Conservation (phyloP, 1,284 basidiomycete species). For the Austropuccinia psidii region DNA sequence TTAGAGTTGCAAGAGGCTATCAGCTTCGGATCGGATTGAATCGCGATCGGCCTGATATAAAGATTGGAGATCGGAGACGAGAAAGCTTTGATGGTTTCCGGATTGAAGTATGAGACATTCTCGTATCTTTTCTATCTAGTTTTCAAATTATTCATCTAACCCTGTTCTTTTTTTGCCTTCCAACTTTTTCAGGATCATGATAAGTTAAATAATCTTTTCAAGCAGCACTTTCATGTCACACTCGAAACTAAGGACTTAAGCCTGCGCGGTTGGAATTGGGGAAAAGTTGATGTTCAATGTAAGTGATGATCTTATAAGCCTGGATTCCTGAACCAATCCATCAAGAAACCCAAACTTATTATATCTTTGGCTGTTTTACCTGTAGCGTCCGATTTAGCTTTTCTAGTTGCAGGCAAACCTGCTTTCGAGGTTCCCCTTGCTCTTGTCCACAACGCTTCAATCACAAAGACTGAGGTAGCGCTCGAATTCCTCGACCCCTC, state of each 20-base stretch:
- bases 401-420: constrained; percentile 79
- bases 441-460: constrained; percentile 91
- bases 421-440: constrained; percentile 84
- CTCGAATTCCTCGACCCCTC: constrained; percentile 71
- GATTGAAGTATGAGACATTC: constrained; percentile 61
- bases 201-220: constrained; percentile 63
- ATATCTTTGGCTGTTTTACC: background rate
- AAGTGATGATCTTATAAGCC: constrained; percentile 42
- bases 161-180: background rate
- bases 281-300: constrained; percentile 88
- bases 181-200: constrained; percentile 63
- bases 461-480: constrained; percentile 93
- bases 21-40: constrained; percentile 76
- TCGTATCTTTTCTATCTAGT: constrained; percentile 2
- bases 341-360: background rate
- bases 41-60: constrained; percentile 54
- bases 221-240: constrained; percentile 73
- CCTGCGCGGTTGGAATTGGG: constrained; percentile 99
- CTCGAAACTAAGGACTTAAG: constrained; percentile 80
- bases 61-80: constrained; percentile 49
- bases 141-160: background rate
- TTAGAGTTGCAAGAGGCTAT: constrained; percentile 76
- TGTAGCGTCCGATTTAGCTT: constrained; percentile 77
- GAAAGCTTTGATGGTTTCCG: constrained; percentile 91
- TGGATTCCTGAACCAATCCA: constrained; percentile 8